phyloP scores from a whole-genome alignment of 2,329 filamentous ascomycete species.

The Biscogniauxia marginata region DNA sequence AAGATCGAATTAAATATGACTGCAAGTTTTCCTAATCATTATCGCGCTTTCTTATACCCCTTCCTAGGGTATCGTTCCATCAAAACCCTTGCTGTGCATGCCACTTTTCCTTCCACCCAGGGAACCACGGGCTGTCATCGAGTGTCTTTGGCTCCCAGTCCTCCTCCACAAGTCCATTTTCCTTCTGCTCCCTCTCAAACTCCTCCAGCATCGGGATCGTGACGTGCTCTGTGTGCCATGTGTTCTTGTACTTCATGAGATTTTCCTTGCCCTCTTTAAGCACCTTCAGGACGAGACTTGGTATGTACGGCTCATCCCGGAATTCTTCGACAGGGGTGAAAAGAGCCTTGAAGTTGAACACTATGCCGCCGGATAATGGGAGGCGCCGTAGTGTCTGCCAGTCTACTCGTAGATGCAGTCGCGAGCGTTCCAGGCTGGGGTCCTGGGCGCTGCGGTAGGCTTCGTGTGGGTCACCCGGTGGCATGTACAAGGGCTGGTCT shows the following conservation, averaged over 20 bases:
- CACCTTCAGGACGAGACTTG: slow-evolving; percentile 65
- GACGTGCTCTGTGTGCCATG: slow-evolving; percentile 75
- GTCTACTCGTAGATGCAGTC: slow-evolving; percentile 73
- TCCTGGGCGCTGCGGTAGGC: slow-evolving; percentile 58
- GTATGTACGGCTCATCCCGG: slow-evolving; percentile 69
- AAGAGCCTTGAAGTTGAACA: slow-evolving; percentile 87
- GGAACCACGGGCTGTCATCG: slow-evolving; percentile 73
- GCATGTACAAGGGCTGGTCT: slow-evolving; percentile 72
- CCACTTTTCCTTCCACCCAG: slow-evolving; percentile 77
- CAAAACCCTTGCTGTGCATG: slow-evolving; percentile 31
- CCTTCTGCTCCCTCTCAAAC: slow-evolving; percentile 66
- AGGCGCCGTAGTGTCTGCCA: slow-evolving; percentile 84
- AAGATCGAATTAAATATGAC: background rate
- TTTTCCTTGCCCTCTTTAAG: slow-evolving; percentile 68
- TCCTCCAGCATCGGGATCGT: slow-evolving; percentile 61
- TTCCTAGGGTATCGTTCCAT: too few relatives aligned
- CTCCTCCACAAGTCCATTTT: slow-evolving; percentile 55
- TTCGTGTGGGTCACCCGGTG: slow-evolving; percentile 65
- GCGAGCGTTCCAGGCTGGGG: slow-evolving; percentile 51
- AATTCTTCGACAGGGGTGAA: slow-evolving; percentile 75
- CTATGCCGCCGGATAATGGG: slow-evolving; percentile 70
- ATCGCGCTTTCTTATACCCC: background rate
- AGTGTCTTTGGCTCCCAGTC: slow-evolving; percentile 69
- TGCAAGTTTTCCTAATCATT: background rate
- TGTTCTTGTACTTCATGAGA: slow-evolving; percentile 78